Evolutionary conservation across 2,329 filamentous ascomycete species (phyloP).

Genomic region (Aspergillus fumigatus): DNA sequence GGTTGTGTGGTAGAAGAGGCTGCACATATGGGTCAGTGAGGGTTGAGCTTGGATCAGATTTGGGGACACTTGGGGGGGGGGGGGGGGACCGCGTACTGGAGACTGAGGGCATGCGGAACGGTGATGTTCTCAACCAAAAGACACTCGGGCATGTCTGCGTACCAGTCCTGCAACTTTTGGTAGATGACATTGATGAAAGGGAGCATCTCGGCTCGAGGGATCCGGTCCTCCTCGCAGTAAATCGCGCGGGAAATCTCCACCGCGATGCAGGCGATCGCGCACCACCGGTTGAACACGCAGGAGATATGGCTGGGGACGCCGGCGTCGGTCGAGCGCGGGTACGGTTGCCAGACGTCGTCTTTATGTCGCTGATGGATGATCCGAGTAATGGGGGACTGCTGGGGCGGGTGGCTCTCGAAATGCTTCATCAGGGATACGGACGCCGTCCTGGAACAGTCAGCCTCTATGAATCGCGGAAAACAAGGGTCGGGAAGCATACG

Average conservation of each 20-base stretch:
- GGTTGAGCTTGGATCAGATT: neutral
- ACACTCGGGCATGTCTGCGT: slow-evolving; percentile 21
- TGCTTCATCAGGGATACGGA: slow-evolving; percentile 19
- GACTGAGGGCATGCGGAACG: slow-evolving; percentile 22
- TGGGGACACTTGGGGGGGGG: no score
- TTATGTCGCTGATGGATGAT: slow-evolving; percentile 9
- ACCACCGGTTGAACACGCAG: slow-evolving; percentile 23
- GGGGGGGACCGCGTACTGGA: no score
- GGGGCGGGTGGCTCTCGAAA: slow-evolving; percentile 11
- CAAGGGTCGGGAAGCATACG: slow-evolving; percentile 4
- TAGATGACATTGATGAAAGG: slow-evolving; percentile 15
- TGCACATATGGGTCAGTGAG: neutral
- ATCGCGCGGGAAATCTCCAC: slow-evolving; percentile 16
- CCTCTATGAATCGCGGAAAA: neutral
- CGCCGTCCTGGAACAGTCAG: slow-evolving; percentile 10
- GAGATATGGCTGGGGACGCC: slow-evolving; percentile 14
- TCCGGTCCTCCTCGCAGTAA: slow-evolving; percentile 12
- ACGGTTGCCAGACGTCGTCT: slow-evolving; percentile 20
- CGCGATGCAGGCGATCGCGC: slow-evolving; percentile 18
- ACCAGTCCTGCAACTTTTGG: slow-evolving; percentile 20
- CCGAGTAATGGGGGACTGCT: slow-evolving; percentile 8
- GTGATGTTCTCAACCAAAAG: slow-evolving; percentile 15
- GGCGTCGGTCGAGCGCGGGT: slow-evolving; percentile 16
- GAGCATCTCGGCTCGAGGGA: slow-evolving; percentile 7
- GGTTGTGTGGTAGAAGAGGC: slow-evolving; percentile 24